Percentiles rank a stretch among this genome's conserved stretches.
These are phyloP conservation scores for Stagonosporopsis vannaccii DNA, from an alignment of 2,329 filamentous ascomycete species.

Conservation along the genomic window DNA sequence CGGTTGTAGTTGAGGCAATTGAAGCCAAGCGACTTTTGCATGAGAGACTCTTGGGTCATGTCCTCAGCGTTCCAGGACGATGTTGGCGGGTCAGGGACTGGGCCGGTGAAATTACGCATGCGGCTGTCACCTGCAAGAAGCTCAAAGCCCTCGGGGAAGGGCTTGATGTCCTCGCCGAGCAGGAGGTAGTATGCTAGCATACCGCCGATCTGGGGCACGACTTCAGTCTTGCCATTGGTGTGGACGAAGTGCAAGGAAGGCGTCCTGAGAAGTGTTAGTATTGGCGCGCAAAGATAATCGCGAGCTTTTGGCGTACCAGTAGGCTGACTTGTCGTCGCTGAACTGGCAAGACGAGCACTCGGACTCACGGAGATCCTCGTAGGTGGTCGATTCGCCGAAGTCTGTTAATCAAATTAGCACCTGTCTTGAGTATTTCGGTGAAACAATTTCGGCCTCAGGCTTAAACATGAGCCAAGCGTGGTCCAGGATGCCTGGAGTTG, in stretches of 20 bases:
- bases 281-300: background rate
- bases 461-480: background rate
- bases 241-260: slow-evolving; percentile 74
- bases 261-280: slow-evolving; percentile 49
- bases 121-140: slow-evolving; percentile 73
- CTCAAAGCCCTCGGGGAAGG: slow-evolving; percentile 75
- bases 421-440: slow-evolving; percentile 6
- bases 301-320: slow-evolving; percentile 35
- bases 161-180: slow-evolving; percentile 70
- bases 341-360: slow-evolving; percentile 73
- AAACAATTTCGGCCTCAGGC: slow-evolving; percentile 23
- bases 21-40: slow-evolving; percentile 86
- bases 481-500: slow-evolving; percentile 2
- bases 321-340: slow-evolving; percentile 51
- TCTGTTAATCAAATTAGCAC: slow-evolving; percentile 39
- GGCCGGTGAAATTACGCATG: slow-evolving; percentile 61
- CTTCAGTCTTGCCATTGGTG: slow-evolving; percentile 68
- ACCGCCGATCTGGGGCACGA: slow-evolving; percentile 65
- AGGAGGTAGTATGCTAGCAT: slow-evolving; percentile 78
- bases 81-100: slow-evolving; percentile 72
- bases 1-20: slow-evolving; percentile 88
- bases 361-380: slow-evolving; percentile 66
- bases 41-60: slow-evolving; percentile 73
- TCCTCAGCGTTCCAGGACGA: slow-evolving; percentile 71
- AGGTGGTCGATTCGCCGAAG: slow-evolving; percentile 69